These are phyloP conservation scores for Aspergillus jensenii DNA, from an alignment of 2,329 filamentous ascomycete genomes.

Conservation along the genomic window DNA sequence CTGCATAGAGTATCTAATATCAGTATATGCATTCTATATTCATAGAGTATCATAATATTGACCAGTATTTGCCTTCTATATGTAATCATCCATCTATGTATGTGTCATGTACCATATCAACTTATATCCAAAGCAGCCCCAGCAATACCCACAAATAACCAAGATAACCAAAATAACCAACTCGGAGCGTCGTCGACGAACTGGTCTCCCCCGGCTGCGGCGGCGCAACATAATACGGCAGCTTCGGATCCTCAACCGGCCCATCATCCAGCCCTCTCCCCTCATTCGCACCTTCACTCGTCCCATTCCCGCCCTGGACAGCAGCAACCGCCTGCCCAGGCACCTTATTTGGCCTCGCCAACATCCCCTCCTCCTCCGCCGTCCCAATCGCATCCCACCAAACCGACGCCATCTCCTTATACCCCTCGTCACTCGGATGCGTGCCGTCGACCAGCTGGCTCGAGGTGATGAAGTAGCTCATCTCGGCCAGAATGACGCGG, in stretches of 20 bases:
- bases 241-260: background rate
- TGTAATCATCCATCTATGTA: background rate
- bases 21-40: no score
- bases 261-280: conserved; percentile 4
- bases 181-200: background rate
- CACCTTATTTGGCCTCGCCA: background rate
- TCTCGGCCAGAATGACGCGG: conserved; percentile 28
- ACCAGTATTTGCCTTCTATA: no score
- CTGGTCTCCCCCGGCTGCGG: background rate
- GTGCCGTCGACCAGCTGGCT: conserved; percentile 21
- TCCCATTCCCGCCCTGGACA: background rate
- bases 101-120: background rate
- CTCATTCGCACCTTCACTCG: background rate
- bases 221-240: conserved; percentile 8
- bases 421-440: conserved; percentile 25
- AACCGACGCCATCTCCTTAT: conserved; percentile 27
- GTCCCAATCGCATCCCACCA: conserved; percentile 27
- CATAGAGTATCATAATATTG: background rate
- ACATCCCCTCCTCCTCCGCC: conserved; percentile 13
- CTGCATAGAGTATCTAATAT: background rate
- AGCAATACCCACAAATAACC: background rate
- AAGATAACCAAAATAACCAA: background rate
- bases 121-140: background rate
- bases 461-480: conserved; percentile 20
- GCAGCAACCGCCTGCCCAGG: background rate